Evolutionary conservation across 805 yeast species (phyloP).

Genomic region (Teunomyces panamensis): DNA sequence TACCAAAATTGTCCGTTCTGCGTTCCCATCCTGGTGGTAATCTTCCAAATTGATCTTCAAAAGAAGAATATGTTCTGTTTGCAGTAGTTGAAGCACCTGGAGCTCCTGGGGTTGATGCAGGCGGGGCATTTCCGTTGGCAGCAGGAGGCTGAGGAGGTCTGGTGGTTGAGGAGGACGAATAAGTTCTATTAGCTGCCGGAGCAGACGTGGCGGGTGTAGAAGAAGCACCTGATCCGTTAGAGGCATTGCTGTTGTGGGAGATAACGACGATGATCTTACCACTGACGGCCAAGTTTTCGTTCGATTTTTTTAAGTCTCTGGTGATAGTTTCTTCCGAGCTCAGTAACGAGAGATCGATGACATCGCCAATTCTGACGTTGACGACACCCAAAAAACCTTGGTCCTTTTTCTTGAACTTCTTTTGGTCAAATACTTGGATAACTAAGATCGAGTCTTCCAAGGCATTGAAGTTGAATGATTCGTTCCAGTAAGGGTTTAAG

Average conservation of each 20-base stretch:
- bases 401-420: conserved; percentile 95
- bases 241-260: conserved; percentile 39
- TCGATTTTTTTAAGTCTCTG: conserved; percentile 85
- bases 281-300: conserved; percentile 87
- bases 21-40: conserved; percentile 99
- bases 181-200: conserved; percentile 17
- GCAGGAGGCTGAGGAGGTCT: conserved; percentile 12
- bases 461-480: conserved; percentile 72
- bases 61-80: conserved; percentile 80
- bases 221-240: conserved; percentile 11
- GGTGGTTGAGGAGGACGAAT: conserved; percentile 11
- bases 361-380: conserved; percentile 85
- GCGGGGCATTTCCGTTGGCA: conserved; percentile 8
- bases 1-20: conserved; percentile 93
- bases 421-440: conserved; percentile 94
- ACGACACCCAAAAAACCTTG: conserved; percentile 98
- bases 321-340: conserved; percentile 80
- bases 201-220: conserved; percentile 17
- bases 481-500: conserved; percentile 97
- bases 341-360: conserved; percentile 59
- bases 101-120: conserved; percentile 12
- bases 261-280: conserved; percentile 85
- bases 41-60: conserved; percentile 95
- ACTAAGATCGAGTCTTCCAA: conserved; percentile 84
- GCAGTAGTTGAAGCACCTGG: conserved; percentile 9